Conservation (phyloP, 169 alveolate species). For the Cryptosporidium baileyi region DNA sequence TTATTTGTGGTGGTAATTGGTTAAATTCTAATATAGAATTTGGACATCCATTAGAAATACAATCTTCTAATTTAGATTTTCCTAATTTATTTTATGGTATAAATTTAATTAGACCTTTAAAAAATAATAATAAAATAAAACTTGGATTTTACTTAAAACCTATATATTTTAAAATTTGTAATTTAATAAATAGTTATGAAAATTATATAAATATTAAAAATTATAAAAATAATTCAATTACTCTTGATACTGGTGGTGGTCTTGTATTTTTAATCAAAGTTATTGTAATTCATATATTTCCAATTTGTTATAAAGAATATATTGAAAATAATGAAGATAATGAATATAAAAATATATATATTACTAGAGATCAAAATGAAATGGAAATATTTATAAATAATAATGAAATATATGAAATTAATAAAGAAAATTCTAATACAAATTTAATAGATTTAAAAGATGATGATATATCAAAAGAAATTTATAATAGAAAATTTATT, state of each 20-base stretch:
- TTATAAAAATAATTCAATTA: not conserved
- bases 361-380: conserved; percentile 47
- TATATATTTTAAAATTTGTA: not conserved
- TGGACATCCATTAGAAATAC: conserved; percentile 68
- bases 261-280: conserved; percentile 16
- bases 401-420: conserved; percentile 24
- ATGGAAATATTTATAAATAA: conserved; percentile 45
- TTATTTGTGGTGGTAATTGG: conserved; percentile 60
- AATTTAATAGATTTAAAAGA: not conserved
- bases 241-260: conserved; percentile 46
- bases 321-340: conserved; percentile 20
- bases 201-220: not conserved
- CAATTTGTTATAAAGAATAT: conserved; percentile 40
- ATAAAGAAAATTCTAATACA: not conserved
- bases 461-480: not conserved
- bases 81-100: conserved; percentile 20
- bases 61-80: conserved; percentile 5
- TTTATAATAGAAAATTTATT: not conserved
- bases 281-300: conserved; percentile 32
- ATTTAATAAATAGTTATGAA: conserved; percentile 1
- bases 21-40: not conserved
- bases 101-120: conserved; percentile 50
- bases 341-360: not conserved
- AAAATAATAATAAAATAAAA: not conserved
- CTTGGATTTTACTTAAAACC: conserved; percentile 49